A percentile compares a stretch with the other conserved stretches of the same genome.
These are phyloP conservation scores for Aquilaria sinensis DNA, from an alignment of 345 rosid species.

Conservation along the genomic window DNA sequence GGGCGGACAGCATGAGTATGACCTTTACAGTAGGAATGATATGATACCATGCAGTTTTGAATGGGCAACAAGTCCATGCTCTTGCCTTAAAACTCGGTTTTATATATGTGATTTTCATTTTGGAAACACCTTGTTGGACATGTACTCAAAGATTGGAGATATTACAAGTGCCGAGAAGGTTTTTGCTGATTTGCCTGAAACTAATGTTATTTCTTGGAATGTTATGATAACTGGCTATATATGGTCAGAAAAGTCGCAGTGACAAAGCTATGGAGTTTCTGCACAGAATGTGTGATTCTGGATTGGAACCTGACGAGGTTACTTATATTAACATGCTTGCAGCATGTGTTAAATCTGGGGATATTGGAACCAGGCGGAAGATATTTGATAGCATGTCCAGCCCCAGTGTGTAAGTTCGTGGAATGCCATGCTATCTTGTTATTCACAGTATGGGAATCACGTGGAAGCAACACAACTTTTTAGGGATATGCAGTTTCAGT, in stretches of 20 bases:
- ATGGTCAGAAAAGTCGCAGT: conserved; percentile 35
- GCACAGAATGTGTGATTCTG: conserved; percentile 38
- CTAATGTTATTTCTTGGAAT: conserved; percentile 65
- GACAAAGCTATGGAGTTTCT: conserved; percentile 38
- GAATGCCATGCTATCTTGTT: conserved; percentile 60
- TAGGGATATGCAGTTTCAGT: conserved; percentile 59
- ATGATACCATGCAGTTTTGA: conserved; percentile 15
- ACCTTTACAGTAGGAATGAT: conserved; percentile 13
- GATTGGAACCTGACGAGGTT: conserved; percentile 66
- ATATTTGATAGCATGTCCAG: conserved; percentile 41
- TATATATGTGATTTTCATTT: conserved; percentile 44
- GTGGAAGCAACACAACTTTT: conserved; percentile 46
- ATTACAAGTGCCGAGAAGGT: conserved; percentile 47
- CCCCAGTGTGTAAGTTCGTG: conserved; percentile 42
- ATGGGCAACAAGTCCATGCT: conserved; percentile 60
- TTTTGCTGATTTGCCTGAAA: conserved; percentile 40
- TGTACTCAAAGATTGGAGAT: conserved; percentile 50
- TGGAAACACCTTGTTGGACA: conserved; percentile 57
- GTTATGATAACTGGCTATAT: conserved; percentile 66
- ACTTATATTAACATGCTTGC: conserved; percentile 59
- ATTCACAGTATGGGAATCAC: conserved; percentile 40
- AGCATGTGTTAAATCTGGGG: conserved; percentile 51
- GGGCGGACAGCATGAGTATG: conserved; percentile 23
- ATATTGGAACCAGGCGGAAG: conserved; percentile 37
- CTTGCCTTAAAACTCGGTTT: conserved; percentile 50